Percentiles rank a stretch among this genome's conserved stretches.
Conservation (phyloP, 2,329 filamentous ascomycete species). For the Pseudogymnoascus destructans region DNA sequence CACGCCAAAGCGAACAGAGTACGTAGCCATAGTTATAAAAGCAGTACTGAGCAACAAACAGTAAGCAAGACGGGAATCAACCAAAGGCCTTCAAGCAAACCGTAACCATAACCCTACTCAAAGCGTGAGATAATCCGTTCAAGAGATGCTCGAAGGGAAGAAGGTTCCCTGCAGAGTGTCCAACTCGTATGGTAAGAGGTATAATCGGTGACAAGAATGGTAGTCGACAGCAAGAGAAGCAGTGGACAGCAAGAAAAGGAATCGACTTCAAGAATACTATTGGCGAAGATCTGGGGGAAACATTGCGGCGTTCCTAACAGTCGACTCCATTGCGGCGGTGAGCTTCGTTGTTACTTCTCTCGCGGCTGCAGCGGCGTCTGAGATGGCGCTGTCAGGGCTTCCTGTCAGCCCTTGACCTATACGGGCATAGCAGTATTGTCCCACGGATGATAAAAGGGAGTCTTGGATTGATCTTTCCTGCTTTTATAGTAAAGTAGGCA, state of each 20-base stretch:
- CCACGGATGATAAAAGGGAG: neutral
- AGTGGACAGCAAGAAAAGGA: neutral
- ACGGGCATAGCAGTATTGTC: neutral
- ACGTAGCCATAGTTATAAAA: no score
- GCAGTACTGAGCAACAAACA: no score
- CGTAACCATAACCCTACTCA: no score
- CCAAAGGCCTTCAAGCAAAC: no score
- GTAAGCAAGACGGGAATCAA: no score
- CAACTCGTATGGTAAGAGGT: neutral
- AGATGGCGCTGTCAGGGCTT: neutral
- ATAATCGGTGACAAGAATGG: neutral
- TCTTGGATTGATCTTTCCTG: neutral
- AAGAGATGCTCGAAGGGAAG: no score
- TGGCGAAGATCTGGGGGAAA: neutral
- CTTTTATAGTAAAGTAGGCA: neutral
- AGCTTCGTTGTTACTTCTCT: no score
- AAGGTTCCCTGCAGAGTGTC: no score
- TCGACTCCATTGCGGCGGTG: no score
- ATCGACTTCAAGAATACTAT: neutral
- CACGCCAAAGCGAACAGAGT: neutral
- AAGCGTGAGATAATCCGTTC: no score
- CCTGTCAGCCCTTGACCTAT: neutral
- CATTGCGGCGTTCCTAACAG: no score
- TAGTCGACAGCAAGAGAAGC: neutral
- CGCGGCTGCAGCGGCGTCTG: no score